A percentile compares a stretch with the other conserved stretches of the same genome.
phyloP scores from a whole-genome alignment of 441 rosid species.

The Erodium texanum region DNA sequence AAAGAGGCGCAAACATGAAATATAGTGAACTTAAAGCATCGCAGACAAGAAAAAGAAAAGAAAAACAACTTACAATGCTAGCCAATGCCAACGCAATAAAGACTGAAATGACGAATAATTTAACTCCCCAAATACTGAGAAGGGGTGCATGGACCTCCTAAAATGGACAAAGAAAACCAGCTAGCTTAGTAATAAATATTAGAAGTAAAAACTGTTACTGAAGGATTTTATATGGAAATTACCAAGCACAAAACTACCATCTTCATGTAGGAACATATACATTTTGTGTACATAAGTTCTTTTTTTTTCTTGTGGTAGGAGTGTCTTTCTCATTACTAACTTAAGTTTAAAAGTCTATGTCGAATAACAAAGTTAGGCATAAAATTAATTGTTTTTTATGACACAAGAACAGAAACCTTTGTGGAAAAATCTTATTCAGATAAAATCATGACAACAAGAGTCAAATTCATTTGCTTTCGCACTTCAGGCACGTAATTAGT shows the following conservation, averaged over 20 bases:
- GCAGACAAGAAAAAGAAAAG: constrained; percentile 14
- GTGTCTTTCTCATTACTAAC: not conserved
- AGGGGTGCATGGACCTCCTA: constrained; percentile 87
- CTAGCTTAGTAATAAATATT: constrained; percentile 9
- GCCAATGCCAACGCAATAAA: constrained; percentile 75
- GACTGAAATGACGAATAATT: constrained; percentile 55
- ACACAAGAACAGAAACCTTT: not conserved
- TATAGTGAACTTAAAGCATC: constrained; percentile 12
- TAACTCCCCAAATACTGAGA: constrained; percentile 75
- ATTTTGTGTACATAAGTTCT: not conserved
- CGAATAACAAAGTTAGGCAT: not conserved
- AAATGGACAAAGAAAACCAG: constrained; percentile 19
- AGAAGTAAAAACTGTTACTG: not conserved
- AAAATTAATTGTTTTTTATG: not conserved
- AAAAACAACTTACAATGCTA: constrained; percentile 62
- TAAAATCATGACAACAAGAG: not conserved
- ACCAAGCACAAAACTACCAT: not conserved
- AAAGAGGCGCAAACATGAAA: constrained; percentile 13
- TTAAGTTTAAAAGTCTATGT: not conserved
- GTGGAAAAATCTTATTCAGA: not conserved
- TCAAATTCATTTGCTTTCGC: not conserved
- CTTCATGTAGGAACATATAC: not conserved
- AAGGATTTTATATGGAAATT: constrained; percentile 8
- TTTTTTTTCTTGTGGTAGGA: not conserved
- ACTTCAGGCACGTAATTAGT: not conserved